These are phyloP conservation scores for Calamus simplicifolius DNA, from an alignment of 176 grass and related monocot species.

Conservation along the genomic window DNA sequence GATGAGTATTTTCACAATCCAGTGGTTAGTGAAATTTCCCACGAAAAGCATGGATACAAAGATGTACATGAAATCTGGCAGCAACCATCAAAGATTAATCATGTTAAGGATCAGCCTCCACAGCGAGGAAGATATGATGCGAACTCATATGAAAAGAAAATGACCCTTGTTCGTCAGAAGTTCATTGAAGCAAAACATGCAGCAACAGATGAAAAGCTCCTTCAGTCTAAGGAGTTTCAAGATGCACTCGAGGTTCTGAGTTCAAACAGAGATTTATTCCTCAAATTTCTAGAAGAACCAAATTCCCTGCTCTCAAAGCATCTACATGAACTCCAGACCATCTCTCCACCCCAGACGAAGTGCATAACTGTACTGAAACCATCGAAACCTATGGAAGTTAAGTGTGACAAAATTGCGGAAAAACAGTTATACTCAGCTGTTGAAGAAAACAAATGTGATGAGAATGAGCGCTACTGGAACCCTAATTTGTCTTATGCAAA, in stretches of 20 bases:
- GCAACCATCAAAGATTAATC: slow-evolving; percentile 21
- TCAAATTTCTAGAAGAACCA: slow-evolving; percentile 87
- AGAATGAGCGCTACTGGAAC: slow-evolving; percentile 27
- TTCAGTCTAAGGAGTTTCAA: slow-evolving; percentile 81
- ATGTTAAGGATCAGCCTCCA: slow-evolving; percentile 16
- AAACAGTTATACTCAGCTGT: slow-evolving; percentile 44
- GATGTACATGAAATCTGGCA: slow-evolving; percentile 19
- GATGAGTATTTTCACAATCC: slow-evolving; percentile 25
- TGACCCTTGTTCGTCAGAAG: slow-evolving; percentile 74
- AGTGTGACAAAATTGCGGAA: slow-evolving; percentile 16
- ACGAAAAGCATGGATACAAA: slow-evolving; percentile 7
- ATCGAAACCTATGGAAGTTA: slow-evolving; percentile 44
- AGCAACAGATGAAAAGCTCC: slow-evolving; percentile 72
- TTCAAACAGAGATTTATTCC: slow-evolving; percentile 87
- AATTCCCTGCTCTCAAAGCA: slow-evolving; percentile 52
- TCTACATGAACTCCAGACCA: slow-evolving; percentile 25
- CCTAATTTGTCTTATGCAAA: slow-evolving; percentile 29
- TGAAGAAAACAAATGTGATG: slow-evolving; percentile 29
- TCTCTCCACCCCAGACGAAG: slow-evolving; percentile 43
- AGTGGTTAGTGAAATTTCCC: neutral
- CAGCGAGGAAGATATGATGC: slow-evolving; percentile 27
- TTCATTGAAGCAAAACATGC: slow-evolving; percentile 81
- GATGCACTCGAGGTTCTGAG: slow-evolving; percentile 85
- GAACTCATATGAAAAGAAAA: slow-evolving; percentile 55
- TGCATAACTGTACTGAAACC: slow-evolving; percentile 87